Evolutionary conservation across 148 eudicot species (phyloP).

Genomic region (Polygonum aviculare): DNA sequence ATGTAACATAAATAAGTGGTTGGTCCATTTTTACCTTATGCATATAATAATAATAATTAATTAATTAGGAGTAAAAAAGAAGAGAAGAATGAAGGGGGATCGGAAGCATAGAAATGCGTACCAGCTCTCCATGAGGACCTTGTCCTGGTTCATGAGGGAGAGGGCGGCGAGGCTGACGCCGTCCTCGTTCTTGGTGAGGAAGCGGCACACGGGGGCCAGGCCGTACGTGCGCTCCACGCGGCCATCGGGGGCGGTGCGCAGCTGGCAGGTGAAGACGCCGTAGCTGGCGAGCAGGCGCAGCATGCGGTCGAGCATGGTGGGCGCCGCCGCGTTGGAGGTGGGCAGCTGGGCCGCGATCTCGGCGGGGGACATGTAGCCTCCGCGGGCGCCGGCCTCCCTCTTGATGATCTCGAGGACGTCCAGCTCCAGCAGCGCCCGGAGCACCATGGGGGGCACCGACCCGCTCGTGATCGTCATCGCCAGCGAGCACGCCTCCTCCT

Average conservation of each 20-base stretch:
- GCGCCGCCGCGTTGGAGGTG: slow-evolving; percentile 49
- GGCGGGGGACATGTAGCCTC: slow-evolving; percentile 46
- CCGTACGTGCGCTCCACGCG: slow-evolving; percentile 18
- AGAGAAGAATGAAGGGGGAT: background rate
- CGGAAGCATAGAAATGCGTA: background rate
- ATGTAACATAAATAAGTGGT: too few species aligned
- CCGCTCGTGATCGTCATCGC: slow-evolving; percentile 79
- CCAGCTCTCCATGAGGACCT: slow-evolving; percentile 17
- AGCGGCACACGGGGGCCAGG: slow-evolving; percentile 20
- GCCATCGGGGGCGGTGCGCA: background rate
- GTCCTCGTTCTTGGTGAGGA: slow-evolving; percentile 23
- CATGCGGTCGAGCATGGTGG: slow-evolving; percentile 77
- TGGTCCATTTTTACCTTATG: too few species aligned
- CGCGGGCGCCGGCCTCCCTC: slow-evolving; percentile 42
- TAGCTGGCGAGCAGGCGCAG: slow-evolving; percentile 70
- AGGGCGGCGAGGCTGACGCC: slow-evolving; percentile 20
- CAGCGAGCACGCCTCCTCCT: slow-evolving; percentile 52
- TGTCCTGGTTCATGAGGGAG: slow-evolving; percentile 16
- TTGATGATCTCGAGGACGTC: slow-evolving; percentile 76
- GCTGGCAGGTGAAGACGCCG: slow-evolving; percentile 21
- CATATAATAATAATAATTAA: too few species aligned
- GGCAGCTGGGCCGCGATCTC: slow-evolving; percentile 63
- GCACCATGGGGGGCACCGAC: slow-evolving; percentile 81
- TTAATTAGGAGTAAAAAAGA: background rate
- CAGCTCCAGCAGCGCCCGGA: slow-evolving; percentile 75